Evolutionary conservation across 352 stramenopile species (phyloP).

Genomic region (Phytophthora fragariaefolia): DNA sequence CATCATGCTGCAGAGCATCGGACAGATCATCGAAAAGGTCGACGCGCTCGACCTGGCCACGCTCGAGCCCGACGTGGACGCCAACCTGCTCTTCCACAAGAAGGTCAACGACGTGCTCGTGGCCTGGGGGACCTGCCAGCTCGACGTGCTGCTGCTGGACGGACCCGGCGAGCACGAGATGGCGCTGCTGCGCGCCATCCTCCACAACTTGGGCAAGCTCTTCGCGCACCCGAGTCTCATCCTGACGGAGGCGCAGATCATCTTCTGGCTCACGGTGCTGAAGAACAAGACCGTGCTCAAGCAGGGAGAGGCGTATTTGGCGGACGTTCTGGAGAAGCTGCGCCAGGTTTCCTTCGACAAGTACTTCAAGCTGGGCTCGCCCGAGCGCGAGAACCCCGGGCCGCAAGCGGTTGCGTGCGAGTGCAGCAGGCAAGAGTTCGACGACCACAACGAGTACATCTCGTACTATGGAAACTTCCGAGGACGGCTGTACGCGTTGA

Average conservation of each 20-base stretch:
- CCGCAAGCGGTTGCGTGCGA: conserved; percentile 39
- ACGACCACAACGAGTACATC: conserved; percentile 76
- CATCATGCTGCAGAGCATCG: conserved; percentile 70
- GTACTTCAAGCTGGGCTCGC: conserved; percentile 81
- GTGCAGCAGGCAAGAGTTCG: conserved; percentile 70
- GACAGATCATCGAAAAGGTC: conserved; percentile 66
- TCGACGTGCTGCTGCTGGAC: conserved; percentile 64
- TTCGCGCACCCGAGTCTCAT: conserved; percentile 77
- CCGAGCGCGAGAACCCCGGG: conserved; percentile 54
- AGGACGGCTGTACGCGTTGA: conserved; percentile 73
- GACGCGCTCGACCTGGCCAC: conserved; percentile 50
- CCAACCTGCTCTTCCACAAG: conserved; percentile 68
- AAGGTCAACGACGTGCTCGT: conserved; percentile 83
- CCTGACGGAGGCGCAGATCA: conserved; percentile 73
- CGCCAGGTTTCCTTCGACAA: conserved; percentile 76
- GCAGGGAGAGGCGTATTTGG: conserved; percentile 45
- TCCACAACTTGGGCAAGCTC: conserved; percentile 59
- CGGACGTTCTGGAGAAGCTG: conserved; percentile 51
- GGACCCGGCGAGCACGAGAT: conserved; percentile 49
- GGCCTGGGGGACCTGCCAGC: conserved; percentile 69
- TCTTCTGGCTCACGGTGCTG: conserved; percentile 75
- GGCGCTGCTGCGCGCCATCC: conserved; percentile 48
- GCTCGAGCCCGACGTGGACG: conserved; percentile 52
- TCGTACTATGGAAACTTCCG: conserved; percentile 84
- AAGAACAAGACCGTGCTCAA: conserved; percentile 75